Evolutionary conservation across 2,329 filamentous ascomycete genomes (phyloP).

Genomic region (Shiraia sp.): DNA sequence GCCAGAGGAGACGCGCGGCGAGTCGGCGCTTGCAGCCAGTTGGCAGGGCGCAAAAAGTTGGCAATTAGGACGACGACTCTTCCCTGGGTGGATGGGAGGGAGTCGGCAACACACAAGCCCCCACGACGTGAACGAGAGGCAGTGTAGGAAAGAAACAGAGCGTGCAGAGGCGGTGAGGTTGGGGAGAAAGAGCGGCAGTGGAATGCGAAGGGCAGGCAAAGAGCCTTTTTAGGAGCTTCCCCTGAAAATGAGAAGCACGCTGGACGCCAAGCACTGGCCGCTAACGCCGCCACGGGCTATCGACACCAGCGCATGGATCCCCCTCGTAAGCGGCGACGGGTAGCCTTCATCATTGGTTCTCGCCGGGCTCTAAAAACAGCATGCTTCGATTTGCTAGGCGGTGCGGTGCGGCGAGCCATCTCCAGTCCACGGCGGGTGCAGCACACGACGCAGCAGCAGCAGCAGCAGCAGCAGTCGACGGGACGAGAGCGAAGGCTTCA

Average conservation of each 20-base stretch:
- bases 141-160: conserved; percentile 22
- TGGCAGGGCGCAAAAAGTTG: conserved; percentile 8
- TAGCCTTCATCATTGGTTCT: conserved; percentile 14
- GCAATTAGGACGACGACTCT: conserved; percentile 26
- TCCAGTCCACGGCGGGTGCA: too few relatives aligned
- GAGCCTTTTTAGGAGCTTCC: conserved; percentile 36
- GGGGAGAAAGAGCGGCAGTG: conserved; percentile 33
- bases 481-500: too few relatives aligned
- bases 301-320: conserved; percentile 23
- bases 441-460: too few relatives aligned
- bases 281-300: conserved; percentile 25
- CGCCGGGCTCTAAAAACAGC: conserved; percentile 16
- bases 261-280: conserved; percentile 22
- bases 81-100: conserved; percentile 17
- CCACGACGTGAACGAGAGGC: conserved; percentile 37
- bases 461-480: too few relatives aligned
- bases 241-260: conserved; percentile 33
- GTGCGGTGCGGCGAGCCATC: too few relatives aligned
- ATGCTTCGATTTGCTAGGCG: too few relatives aligned
- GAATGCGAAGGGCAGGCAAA: conserved; percentile 36
- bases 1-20: conserved; percentile 40
- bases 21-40: conserved; percentile 28
- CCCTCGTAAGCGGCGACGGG: conserved; percentile 26
- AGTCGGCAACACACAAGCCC: conserved; percentile 16
- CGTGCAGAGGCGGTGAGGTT: conserved; percentile 26